Base-by-base conservation (phyloP, 2,329 filamentous ascomycete species). In the Aspergillus terreus region DNA sequence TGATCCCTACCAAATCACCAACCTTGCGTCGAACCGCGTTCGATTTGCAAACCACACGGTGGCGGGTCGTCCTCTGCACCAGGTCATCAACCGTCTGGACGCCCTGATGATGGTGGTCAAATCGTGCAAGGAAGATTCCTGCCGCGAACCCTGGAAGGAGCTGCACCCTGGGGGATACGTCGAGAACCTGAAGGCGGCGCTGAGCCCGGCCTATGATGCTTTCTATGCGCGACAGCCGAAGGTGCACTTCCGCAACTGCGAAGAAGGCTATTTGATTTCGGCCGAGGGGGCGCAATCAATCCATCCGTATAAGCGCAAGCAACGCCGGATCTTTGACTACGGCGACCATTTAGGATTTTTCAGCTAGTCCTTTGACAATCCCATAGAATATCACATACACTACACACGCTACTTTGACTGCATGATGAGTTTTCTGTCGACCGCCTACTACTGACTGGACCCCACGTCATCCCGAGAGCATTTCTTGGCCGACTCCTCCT, bases 61-160 rank as follows among this genome's bases (percentile, higher is more conserved):
- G 4, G 57, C 57, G 27, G 53, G 56, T 32, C 59, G 62, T 3
- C 53, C 56, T n/a, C 46, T 62, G 0, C 44, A 56, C 5, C 72
- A 76, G 47, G 70, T 82, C 0, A 59, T 78, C 3, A 67, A 72
- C 19, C 77, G 82, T 2, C 73, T 87, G 0, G 82, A 86, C 54
- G 71, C 81, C 2, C 71, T 86, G 1, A 71, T 85, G 44, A 69
- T 86, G 53, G 79, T 84, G 1, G 71, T 83, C 21, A 86, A 86
- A 68, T 80, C 80, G 4, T 86, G 83, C 66, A 78, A 79, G 60
- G 79, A 75, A 7, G 58, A 70, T 9, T 72, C 74, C 0, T 86
- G 83, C 58, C 68, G 76, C 4, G 66, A 76, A 21, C 83, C 83
- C 0, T 86, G 83, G 83, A 68, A 69, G 12, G 72, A 74, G 2